Evolutionary conservation across 2,329 filamentous ascomycete genomes (phyloP), one percentile per base, ranked within the genome.

Genomic region (Fusarium sp.): DNA sequence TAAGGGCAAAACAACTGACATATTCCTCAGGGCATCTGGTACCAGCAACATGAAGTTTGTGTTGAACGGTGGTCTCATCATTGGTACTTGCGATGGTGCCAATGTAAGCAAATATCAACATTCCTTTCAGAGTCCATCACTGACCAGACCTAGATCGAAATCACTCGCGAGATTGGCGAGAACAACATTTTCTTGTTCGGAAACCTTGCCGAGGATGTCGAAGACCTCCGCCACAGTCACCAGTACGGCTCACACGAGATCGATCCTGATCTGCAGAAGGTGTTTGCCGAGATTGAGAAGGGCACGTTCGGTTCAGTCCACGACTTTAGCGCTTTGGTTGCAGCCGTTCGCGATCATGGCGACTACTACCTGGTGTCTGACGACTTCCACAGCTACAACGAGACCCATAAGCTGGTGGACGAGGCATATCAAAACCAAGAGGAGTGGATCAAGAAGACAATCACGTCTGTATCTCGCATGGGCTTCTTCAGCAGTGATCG

Each of bases 1-100:
- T 24, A n/a, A 30, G 40, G 3, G n/a, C 14, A 27, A 20, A 24
- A 25, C n/a, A 24, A 20, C 65, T 71, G 46, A 71, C 52, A 57
- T 29, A 16, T 20, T 25, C 7, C 24, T 11, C 51, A 87, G 61
- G 42, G 89, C 89, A 22, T 90, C 88, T 70, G 95, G 95, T 69
- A 97, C 94, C 14, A 97, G 93, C 77, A 99, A 99, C 88, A 99
- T 99, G 96, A 99, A 99, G 82, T 99, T 99, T 80, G 96, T 98
- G 16, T 87, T 99, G 77, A 99, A 98, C 76, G 96, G 96, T 70
- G 96, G 96, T 70, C 85, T 99, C 67, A 97, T 99, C 77, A 99
- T 99, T 74, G 96, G 96, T 75, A 99, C 96, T 22, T 98, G 95
- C 79, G 96, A 99, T 77, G 96, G 96, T 78, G 96, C 96, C 69